Percentiles rank a stretch among this genome's conserved stretches.
Conservation (phyloP, 306 rosid species). For the Rosa persica region DNA sequence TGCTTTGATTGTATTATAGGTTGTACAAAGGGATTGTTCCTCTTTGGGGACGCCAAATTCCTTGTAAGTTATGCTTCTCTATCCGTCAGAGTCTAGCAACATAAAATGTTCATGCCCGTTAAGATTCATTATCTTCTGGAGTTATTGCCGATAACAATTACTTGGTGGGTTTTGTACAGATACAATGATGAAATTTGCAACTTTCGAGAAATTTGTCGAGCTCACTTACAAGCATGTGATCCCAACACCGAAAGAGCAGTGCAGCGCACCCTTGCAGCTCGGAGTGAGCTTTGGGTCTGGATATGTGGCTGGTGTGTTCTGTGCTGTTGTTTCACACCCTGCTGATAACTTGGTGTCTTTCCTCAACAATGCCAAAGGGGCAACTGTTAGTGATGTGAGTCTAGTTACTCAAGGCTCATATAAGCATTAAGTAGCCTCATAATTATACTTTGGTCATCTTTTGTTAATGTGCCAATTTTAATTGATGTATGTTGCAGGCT, state of each 20-base stretch:
- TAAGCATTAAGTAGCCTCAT: not conserved
- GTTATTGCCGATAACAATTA: not conserved
- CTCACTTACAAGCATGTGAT: constrained; percentile 54
- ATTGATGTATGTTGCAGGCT: constrained; percentile 46
- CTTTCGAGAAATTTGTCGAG: constrained; percentile 70
- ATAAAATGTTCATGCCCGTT: not conserved
- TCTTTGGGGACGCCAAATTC: constrained; percentile 94
- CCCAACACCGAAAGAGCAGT: constrained; percentile 60
- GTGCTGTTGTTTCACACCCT: constrained; percentile 73
- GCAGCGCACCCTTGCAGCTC: constrained; percentile 64
- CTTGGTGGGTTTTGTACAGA: constrained; percentile 32
- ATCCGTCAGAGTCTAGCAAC: not conserved
- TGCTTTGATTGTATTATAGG: constrained; percentile 39
- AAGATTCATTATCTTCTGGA: not conserved
- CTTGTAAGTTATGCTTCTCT: constrained; percentile 54
- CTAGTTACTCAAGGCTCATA: not conserved
- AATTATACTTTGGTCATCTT: not conserved
- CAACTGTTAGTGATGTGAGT: constrained; percentile 75
- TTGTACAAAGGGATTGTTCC: constrained; percentile 82
- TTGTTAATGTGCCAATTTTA: not conserved
- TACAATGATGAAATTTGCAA: constrained; percentile 85
- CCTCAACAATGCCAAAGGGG: constrained; percentile 80
- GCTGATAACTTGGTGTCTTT: constrained; percentile 84
- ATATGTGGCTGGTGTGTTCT: constrained; percentile 65
- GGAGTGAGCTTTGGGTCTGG: constrained; percentile 78